These are phyloP conservation scores for Saccharomycopsis selenospora DNA, from an alignment of 805 yeast species.

Conservation along the genomic window DNA sequence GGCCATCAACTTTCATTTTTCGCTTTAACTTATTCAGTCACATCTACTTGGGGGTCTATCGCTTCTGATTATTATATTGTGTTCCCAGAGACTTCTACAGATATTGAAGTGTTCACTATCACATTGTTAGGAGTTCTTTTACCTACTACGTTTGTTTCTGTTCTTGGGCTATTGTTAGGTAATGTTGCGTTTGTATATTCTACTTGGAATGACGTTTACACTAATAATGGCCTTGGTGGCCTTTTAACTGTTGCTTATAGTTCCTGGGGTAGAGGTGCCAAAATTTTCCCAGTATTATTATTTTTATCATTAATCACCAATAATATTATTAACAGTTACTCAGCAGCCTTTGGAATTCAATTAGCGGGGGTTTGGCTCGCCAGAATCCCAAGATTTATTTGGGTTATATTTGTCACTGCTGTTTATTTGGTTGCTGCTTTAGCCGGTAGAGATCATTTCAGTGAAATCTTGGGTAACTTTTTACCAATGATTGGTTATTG, in stretches of 20 bases:
- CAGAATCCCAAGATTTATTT: slow-evolving; percentile 68
- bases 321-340: slow-evolving; percentile 73
- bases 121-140: slow-evolving; percentile 61
- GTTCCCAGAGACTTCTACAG: slow-evolving; percentile 66
- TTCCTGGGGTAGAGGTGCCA: slow-evolving; percentile 62
- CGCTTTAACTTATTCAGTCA: slow-evolving; percentile 65
- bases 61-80: slow-evolving; percentile 80
- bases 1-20: slow-evolving; percentile 74
- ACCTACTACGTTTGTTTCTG: slow-evolving; percentile 73
- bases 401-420: slow-evolving; percentile 57
- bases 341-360: slow-evolving; percentile 76
- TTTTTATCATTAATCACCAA: slow-evolving; percentile 74
- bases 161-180: slow-evolving; percentile 64
- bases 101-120: slow-evolving; percentile 43
- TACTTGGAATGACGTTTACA: slow-evolving; percentile 50
- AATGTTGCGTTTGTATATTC: slow-evolving; percentile 53
- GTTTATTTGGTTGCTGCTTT: slow-evolving; percentile 64
- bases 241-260: slow-evolving; percentile 54
- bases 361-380: slow-evolving; percentile 48
- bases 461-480: slow-evolving; percentile 69
- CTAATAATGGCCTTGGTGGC: slow-evolving; percentile 65
- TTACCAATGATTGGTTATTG: slow-evolving; percentile 90
- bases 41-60: slow-evolving; percentile 85
- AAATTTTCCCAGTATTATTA: slow-evolving; percentile 61
- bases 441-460: slow-evolving; percentile 67